phyloP scores from a whole-genome alignment of 2,329 filamentous ascomycete species.

The Falciphora oryzae region DNA sequence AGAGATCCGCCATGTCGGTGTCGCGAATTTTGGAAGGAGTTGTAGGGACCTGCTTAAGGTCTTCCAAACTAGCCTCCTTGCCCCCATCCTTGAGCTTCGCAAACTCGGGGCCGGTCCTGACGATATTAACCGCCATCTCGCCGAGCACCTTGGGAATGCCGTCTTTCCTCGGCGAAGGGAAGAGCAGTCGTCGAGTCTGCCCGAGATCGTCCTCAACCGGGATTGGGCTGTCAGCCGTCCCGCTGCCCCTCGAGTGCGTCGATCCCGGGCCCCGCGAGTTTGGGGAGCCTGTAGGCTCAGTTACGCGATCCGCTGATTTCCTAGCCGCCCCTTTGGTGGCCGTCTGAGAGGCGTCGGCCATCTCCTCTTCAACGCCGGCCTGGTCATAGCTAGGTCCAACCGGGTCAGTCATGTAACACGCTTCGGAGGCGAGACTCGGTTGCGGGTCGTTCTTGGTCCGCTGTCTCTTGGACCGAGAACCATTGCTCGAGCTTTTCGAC shows the following conservation, averaged over 20 bases:
- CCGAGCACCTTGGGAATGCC: slow-evolving; percentile 56
- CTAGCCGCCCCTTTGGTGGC: neutral
- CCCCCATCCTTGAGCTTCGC: slow-evolving; percentile 18
- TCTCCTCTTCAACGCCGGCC: slow-evolving; percentile 12
- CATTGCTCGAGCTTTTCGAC: slow-evolving; percentile 31
- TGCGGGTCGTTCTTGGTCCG: slow-evolving; percentile 42
- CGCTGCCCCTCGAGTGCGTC: slow-evolving; percentile 49
- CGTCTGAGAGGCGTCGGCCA: neutral
- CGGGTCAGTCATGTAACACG: slow-evolving; percentile 48
- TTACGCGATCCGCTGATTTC: slow-evolving; percentile 7
- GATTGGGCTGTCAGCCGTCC: slow-evolving; percentile 53
- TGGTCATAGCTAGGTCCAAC: slow-evolving; percentile 37
- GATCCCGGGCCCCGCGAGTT: slow-evolving; percentile 35
- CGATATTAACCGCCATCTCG: slow-evolving; percentile 48
- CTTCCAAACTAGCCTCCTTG: slow-evolving; percentile 26
- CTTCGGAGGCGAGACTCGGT: slow-evolving; percentile 46
- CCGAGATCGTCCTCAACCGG: slow-evolving; percentile 45
- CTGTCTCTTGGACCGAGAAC: slow-evolving; percentile 40
- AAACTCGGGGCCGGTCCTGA: slow-evolving; percentile 32
- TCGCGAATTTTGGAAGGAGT: slow-evolving; percentile 22
- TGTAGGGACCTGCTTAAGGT: slow-evolving; percentile 38
- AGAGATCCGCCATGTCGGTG: slow-evolving; percentile 51
- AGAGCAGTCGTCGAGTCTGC: slow-evolving; percentile 63
- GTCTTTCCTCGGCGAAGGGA: slow-evolving; percentile 68
- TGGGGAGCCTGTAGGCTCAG: slow-evolving; percentile 16